phyloP scores from a whole-genome alignment of 208 protist genomes.

The Leishmania guyanensis region DNA sequence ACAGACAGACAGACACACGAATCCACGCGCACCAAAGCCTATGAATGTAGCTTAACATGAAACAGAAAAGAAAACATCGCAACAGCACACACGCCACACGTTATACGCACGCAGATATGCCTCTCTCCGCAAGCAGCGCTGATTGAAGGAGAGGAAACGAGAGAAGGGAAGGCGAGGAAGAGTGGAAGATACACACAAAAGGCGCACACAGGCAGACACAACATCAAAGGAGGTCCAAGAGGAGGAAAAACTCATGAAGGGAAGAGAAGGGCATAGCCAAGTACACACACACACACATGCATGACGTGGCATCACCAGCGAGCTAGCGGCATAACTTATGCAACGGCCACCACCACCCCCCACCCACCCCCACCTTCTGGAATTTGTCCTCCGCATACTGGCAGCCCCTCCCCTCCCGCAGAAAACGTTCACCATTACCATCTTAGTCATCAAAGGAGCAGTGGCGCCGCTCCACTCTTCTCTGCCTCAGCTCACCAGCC shows the following conservation, averaged over 20 bases:
- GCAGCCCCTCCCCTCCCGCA: background rate
- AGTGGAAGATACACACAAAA: background rate
- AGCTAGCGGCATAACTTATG: background rate
- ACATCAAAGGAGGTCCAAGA: background rate
- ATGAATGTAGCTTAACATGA: background rate
- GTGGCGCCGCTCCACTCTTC: background rate
- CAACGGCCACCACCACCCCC: no score
- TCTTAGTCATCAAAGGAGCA: background rate
- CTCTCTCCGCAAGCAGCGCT: background rate
- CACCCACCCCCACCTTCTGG: background rate
- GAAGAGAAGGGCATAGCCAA: background rate
- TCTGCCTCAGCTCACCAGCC: background rate
- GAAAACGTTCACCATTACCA: background rate
- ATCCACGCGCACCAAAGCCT: background rate
- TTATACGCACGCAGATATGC: background rate
- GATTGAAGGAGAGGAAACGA: conserved; percentile 9
- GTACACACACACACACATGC: background rate
- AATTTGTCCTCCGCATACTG: background rate
- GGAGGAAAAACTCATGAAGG: background rate
- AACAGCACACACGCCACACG: background rate
- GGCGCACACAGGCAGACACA: background rate
- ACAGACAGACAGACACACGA: background rate
- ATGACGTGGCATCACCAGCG: background rate
- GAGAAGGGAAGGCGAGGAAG: conserved; percentile 10
- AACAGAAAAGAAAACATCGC: conserved; percentile 2